Evolutionary conservation across 495 filamentous ascomycete genomes (phyloP), one percentile per base, ranked within the genome.

Genomic region (Penicillium mononematosum): DNA sequence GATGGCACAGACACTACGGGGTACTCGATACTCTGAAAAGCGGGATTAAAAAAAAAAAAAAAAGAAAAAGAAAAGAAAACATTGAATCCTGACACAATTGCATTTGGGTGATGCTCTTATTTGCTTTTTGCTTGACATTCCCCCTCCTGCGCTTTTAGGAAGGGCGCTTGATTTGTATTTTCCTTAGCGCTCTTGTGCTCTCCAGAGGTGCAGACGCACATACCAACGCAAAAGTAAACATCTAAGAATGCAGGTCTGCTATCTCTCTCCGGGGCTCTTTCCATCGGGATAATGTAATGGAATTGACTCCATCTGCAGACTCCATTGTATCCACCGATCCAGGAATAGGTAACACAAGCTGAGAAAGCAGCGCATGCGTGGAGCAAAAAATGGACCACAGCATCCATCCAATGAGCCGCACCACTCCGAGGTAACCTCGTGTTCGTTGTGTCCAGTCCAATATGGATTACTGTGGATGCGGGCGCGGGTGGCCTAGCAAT

Each of bases 61-160:
- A 53, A 22, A 22, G 2, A 22, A 22, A 29, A 29, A 17, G 2
- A 9, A 31, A 11, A 51, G 16, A 27, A n/a, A 22, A 39, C 22
- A 51, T 39, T 41, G 34, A 3, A 44, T 42, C 22, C 20, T 14
- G 17, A 45, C 16, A 41, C 41, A 54, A 54, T 45, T 34, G 27
- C 29, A 54, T 44, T 34, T 32, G 36, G 10, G 1, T 29, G n/a
- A 7, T 25, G 25, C n/a, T 45, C 17, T 9, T 27, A 27, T 45
- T 47, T 47, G 45, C 45, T 31, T 31, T 47, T 47, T 48, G 9
- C 29, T 29, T 41, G 39, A 25, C 29, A 45, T 11, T 50, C 27
- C 29, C 17, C 19, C n/a, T 39, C 36, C 36, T 39, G 16, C 36
- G 36, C 36, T 45, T 58, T 52, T 25, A 32, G 45, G 29, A 20